phyloP scores from a whole-genome alignment of 2,329 filamentous ascomycete genomes.

The Alternaria novae-zelandiae region DNA sequence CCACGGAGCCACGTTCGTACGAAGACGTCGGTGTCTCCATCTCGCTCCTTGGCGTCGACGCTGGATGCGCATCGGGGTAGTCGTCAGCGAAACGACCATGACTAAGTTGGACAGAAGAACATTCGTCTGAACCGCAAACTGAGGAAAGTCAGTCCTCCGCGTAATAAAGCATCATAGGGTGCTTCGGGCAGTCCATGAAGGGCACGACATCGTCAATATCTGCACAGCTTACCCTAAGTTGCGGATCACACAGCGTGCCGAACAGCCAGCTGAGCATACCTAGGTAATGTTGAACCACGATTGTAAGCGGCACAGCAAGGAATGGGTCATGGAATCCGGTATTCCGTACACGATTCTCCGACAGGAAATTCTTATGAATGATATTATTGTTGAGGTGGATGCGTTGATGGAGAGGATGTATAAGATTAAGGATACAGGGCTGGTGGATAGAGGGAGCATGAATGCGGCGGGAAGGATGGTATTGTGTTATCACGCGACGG shows the following conservation, averaged over 20 bases:
- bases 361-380: slow-evolving; percentile 46
- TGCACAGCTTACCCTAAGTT: background rate
- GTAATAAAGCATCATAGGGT: background rate
- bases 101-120: background rate
- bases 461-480: background rate
- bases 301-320: slow-evolving; percentile 45
- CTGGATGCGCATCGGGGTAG: background rate
- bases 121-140: background rate
- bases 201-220: background rate
- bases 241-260: slow-evolving; percentile 24
- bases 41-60: background rate
- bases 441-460: background rate
- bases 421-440: background rate
- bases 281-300: slow-evolving; percentile 47
- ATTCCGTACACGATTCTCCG: background rate
- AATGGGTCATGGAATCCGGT: slow-evolving; percentile 31
- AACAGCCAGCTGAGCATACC: slow-evolving; percentile 37
- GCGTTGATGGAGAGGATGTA: slow-evolving; percentile 8
- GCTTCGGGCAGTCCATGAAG: background rate
- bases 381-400: slow-evolving; percentile 29
- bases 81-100: background rate
- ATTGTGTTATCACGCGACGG: no score
- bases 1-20: background rate
- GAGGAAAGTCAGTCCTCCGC: background rate
- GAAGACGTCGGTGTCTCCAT: background rate